phyloP scores from a whole-genome alignment of 371 early-diverging fungal genomes.

The Mortierella sp. region DNA sequence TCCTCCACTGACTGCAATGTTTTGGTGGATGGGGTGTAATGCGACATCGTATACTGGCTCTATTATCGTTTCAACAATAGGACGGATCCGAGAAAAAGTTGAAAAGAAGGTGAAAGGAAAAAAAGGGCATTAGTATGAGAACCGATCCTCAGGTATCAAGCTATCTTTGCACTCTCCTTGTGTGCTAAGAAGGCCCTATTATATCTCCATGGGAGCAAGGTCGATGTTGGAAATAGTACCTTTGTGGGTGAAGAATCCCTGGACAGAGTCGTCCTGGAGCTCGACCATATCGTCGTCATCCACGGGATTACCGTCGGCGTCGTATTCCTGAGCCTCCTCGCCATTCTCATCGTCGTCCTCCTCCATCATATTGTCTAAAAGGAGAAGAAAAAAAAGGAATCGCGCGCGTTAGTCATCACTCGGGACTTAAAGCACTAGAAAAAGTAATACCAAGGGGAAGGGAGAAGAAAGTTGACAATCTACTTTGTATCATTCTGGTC shows the following conservation, averaged over 20 bases:
- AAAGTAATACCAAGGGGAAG: conserved; percentile 23
- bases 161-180: not conserved
- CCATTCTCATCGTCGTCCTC: conserved; percentile 51
- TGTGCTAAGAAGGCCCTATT: too few species aligned
- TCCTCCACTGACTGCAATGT: conserved; percentile 86
- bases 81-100: not conserved
- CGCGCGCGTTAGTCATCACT: not conserved
- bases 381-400: not conserved
- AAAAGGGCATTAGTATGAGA: not conserved
- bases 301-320: conserved; percentile 58
- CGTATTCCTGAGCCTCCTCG: conserved; percentile 50
- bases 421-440: not conserved
- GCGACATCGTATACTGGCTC: conserved; percentile 93
- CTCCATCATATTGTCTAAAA: conserved; percentile 52
- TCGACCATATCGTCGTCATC: conserved; percentile 74
- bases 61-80: conserved; percentile 34
- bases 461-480: conserved; percentile 54
- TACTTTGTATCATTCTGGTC: conserved; percentile 13
- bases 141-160: too few species aligned
- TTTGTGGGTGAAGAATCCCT: conserved; percentile 94
- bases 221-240: conserved; percentile 60
- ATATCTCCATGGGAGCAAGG: not conserved
- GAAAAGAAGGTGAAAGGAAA: not conserved
- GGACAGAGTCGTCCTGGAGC: conserved; percentile 90
- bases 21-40: conserved; percentile 83